phyloP scores from a whole-genome alignment of 768 basidiomycete species.

The Pleurotus salmoneostramineus region DNA sequence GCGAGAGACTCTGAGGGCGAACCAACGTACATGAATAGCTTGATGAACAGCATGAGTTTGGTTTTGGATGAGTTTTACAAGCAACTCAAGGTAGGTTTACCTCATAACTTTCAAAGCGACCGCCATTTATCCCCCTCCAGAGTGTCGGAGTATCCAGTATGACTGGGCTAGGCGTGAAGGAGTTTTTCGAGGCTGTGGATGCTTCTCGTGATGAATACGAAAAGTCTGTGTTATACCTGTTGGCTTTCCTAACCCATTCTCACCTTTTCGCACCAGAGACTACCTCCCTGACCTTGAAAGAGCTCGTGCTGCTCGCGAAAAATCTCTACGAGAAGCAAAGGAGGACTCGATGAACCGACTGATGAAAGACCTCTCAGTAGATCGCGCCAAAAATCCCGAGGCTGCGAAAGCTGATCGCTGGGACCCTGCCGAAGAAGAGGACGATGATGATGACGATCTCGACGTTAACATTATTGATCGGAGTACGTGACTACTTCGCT shows the following conservation, averaged over 20 bases:
- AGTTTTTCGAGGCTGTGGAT: conserved; percentile 91
- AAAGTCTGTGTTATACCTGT: conserved; percentile 46
- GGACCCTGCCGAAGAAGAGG: conserved; percentile 54
- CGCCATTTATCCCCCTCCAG: conserved; percentile 31
- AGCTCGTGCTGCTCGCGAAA: conserved; percentile 60
- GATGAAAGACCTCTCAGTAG: conserved; percentile 77
- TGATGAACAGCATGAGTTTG: conserved; percentile 99
- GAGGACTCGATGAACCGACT: conserved; percentile 73
- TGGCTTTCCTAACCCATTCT: neutral
- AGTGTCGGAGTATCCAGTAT: conserved; percentile 94
- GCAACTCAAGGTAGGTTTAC: conserved; percentile 71
- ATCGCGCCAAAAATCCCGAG: conserved; percentile 61
- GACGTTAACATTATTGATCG: conserved; percentile 65
- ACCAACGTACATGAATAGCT: conserved; percentile 95
- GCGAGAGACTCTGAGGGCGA: conserved; percentile 80
- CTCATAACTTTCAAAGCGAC: neutral
- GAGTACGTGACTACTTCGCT: conserved; percentile 42
- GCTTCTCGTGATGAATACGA: conserved; percentile 86
- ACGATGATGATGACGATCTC: conserved; percentile 45
- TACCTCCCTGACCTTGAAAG: conserved; percentile 88
- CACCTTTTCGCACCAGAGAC: conserved; percentile 48
- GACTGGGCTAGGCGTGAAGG: conserved; percentile 91
- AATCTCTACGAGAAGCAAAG: conserved; percentile 61
- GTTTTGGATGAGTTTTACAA: conserved; percentile 99
- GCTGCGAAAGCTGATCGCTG: conserved; percentile 55